Percentiles rank a stretch among this genome's conserved stretches.
These are phyloP conservation scores for Dendrostoma leiphaemia DNA, from an alignment of 2,329 filamentous ascomycete species.

Conservation along the genomic window DNA sequence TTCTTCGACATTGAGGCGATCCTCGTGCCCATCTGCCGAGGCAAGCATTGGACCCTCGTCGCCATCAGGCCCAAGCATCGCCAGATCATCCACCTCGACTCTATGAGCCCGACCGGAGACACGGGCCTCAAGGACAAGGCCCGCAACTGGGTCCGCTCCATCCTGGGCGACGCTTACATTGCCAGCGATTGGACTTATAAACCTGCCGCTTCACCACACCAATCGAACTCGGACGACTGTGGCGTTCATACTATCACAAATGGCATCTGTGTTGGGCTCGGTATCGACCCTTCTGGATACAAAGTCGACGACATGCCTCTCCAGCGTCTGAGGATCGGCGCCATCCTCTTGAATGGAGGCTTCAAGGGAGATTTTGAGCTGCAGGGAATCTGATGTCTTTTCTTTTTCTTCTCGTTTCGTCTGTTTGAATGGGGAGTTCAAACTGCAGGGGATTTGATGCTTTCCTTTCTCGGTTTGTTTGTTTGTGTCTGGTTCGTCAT, in stretches of 20 bases:
- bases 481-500: neutral
- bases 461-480: neutral
- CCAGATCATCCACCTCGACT: constrained; percentile 69
- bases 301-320: constrained; percentile 51
- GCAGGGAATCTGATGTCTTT: constrained; percentile 29
- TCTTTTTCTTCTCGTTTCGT: neutral
- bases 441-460: neutral
- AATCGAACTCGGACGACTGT: constrained; percentile 71
- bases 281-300: constrained; percentile 51
- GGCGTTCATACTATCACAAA: constrained; percentile 78
- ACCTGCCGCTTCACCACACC: constrained; percentile 48
- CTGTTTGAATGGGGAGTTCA: neutral
- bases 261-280: constrained; percentile 59
- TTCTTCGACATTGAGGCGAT: constrained; percentile 66
- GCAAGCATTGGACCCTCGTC: constrained; percentile 69
- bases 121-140: constrained; percentile 39
- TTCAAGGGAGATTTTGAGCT: constrained; percentile 61
- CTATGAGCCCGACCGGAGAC: constrained; percentile 47
- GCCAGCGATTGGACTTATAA: constrained; percentile 59
- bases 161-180: constrained; percentile 55
- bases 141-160: constrained; percentile 54
- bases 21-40: constrained; percentile 66
- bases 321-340: constrained; percentile 62
- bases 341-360: constrained; percentile 64
- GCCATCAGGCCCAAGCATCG: constrained; percentile 61